Base-by-base conservation (phyloP, 2,329 filamentous ascomycete genomes). In the Aureobasidium sp. region DNA sequence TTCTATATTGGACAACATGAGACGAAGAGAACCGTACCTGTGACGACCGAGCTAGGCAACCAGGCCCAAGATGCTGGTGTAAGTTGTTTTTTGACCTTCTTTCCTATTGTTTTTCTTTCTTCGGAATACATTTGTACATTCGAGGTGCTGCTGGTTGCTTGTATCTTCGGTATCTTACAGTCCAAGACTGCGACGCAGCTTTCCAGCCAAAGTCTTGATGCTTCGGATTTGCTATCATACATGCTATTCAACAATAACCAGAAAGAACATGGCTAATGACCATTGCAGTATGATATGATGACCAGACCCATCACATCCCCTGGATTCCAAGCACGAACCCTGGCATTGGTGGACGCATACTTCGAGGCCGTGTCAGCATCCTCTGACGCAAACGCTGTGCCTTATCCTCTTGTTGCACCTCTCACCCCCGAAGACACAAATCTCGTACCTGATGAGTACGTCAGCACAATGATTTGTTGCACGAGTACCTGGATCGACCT, bases 401-500 rank as follows among this genome's bases (percentile, higher is more conserved):
- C 78, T 10, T 68, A 76, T 25, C 78, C 80, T 30, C 68, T 80
- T 32, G 73, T 82, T 48, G 72, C 79, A 11, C 86, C 91, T 45
- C 77, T 99, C 65, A 89, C 87, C 0, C 87, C 91, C 11, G 83
- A 89, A 64, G 92, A 97, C 71, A 92, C 91, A 0, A 84, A 82
- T 25, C 77, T 94, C 59, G 85, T 85, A 54, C 89, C 89, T 5
- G 82, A 82, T 62, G 81, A 84, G 14, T 82, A 82, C 64, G 84
- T 91, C 64, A 85, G 85, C 65, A 89, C 91, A 58, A 79, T 94
- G 63, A 82, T 95, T 51, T 90, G 86, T 13, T 87, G 88, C 62
- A 85, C 85, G n/a, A 96, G 91, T 73, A 84, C 90, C 6, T 97
- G 93, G 93, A 93, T 96, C 66, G 92, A 97, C 71, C 78, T 97